Conservation (phyloP, 352 stramenopile species). For the Saprolegnia diclina region DNA sequence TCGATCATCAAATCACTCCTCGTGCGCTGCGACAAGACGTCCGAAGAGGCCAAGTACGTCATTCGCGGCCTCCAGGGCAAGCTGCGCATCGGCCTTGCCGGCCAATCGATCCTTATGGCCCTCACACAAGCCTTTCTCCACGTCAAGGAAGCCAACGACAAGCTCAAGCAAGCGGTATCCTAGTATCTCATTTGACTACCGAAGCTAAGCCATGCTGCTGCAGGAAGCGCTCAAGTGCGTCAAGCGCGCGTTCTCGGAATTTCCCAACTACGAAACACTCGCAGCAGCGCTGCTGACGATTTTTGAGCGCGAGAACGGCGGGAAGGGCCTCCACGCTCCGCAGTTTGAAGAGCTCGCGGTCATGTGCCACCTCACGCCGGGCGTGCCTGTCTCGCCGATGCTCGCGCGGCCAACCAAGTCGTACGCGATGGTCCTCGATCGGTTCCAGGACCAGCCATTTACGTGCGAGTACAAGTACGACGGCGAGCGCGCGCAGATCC, state of each 20-base stretch:
- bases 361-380: conserved; percentile 88
- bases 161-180: conserved; percentile 51
- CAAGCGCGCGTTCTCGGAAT: conserved; percentile 98
- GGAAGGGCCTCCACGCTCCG: conserved; percentile 42
- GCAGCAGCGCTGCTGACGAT: conserved; percentile 81
- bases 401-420: conserved; percentile 97
- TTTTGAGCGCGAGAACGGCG: conserved; percentile 36
- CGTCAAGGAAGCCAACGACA: conserved; percentile 74
- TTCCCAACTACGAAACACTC: conserved; percentile 94
- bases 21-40: conserved; percentile 84
- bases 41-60: conserved; percentile 95
- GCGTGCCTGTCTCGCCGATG: conserved; percentile 98
- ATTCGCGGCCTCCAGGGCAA: conserved; percentile 98
- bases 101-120: conserved; percentile 95
- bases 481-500: conserved; percentile 95
- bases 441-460: conserved; percentile 93
- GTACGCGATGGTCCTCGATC: conserved; percentile 95
- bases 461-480: conserved; percentile 99
- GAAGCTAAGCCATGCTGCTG: conserved; percentile 37
- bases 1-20: conserved; percentile 96
- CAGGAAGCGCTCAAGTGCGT: conserved; percentile 88
- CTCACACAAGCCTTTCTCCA: conserved; percentile 95
- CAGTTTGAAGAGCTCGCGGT: conserved; percentile 29
- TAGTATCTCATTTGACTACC: not conserved
- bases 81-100: conserved; percentile 95